phyloP scores from a whole-genome alignment of 805 yeast species.

The Cyberlindnera maritima region DNA sequence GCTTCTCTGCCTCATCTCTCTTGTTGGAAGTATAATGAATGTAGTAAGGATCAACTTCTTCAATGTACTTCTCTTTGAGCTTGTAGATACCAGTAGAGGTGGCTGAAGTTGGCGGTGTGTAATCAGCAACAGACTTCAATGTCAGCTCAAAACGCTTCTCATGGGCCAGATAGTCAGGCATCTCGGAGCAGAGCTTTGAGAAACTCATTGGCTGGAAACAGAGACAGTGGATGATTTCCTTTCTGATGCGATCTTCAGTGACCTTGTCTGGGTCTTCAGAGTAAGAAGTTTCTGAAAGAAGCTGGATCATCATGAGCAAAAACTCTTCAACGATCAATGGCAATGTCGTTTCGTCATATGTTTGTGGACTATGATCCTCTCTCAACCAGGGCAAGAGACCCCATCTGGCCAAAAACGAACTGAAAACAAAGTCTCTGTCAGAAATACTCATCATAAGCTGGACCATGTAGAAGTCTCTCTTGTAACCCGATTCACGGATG shows the following conservation, averaged over 20 bases:
- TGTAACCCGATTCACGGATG: conserved; percentile 77
- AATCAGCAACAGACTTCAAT: conserved; percentile 55
- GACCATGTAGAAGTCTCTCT: conserved; percentile 70
- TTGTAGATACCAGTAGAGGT: conserved; percentile 63
- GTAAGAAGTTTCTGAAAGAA: conserved; percentile 65
- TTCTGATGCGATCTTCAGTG: conserved; percentile 47
- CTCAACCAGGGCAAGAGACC: conserved; percentile 52
- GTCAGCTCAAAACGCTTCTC: conserved; percentile 73
- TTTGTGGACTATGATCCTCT: conserved; percentile 41
- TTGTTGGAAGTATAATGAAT: conserved; percentile 73
- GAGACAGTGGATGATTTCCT: conserved; percentile 80
- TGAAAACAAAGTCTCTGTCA: conserved; percentile 53
- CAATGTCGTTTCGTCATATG: conserved; percentile 41
- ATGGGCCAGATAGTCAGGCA: conserved; percentile 73
- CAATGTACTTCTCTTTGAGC: conserved; percentile 54
- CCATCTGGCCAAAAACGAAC: conserved; percentile 69
- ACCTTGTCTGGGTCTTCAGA: conserved; percentile 50
- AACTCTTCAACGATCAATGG: conserved; percentile 79
- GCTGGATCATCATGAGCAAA: conserved; percentile 59
- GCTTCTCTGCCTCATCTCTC: conserved; percentile 77
- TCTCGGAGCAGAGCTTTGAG: conserved; percentile 60
- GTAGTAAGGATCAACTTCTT: conserved; percentile 76
- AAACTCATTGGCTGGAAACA: conserved; percentile 73
- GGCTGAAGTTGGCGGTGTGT: conserved; percentile 56
- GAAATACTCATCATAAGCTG: conserved; percentile 59